These are phyloP conservation scores for Linderina pennispora DNA, from an alignment of 192 early-diverging fungal genomes.

Conservation along the genomic window DNA sequence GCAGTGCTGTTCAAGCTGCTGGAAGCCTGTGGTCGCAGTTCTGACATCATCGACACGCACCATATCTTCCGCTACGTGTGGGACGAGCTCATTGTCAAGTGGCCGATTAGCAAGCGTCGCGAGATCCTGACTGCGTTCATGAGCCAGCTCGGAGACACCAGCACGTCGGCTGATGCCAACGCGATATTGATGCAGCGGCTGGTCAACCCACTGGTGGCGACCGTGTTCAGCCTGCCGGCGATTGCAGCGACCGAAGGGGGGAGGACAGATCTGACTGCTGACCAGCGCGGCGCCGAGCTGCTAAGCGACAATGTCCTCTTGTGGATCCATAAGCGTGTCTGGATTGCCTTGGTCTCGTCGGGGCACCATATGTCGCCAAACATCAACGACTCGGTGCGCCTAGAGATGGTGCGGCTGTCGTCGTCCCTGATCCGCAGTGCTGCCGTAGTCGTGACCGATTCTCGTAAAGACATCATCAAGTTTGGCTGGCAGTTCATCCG, in stretches of 20 bases:
- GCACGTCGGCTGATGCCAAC: conserved; percentile 57
- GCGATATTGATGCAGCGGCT: conserved; percentile 71
- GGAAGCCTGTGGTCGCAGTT: conserved; percentile 32
- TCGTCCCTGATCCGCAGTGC: conserved; percentile 77
- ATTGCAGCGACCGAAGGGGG: conserved; percentile 57
- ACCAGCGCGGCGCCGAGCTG: conserved; percentile 34
- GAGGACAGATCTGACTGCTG: conserved; percentile 21
- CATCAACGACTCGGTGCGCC: conserved; percentile 54
- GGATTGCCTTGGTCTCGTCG: conserved; percentile 33
- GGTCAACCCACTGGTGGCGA: conserved; percentile 72
- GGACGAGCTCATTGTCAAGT: conserved; percentile 50
- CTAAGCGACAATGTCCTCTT: conserved; percentile 20
- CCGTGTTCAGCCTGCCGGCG: conserved; percentile 54
- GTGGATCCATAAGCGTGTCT: conserved; percentile 37
- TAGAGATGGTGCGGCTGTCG: conserved; percentile 91
- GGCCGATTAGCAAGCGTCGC: conserved; percentile 58
- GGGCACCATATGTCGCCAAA: conserved; percentile 6
- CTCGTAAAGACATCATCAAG: conserved; percentile 86
- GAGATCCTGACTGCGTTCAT: conserved; percentile 55
- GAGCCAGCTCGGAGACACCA: conserved; percentile 57
- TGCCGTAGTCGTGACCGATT: conserved; percentile 66
- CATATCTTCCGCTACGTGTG: conserved; percentile 37
- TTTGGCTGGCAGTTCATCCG: conserved; percentile 88
- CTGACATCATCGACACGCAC: conserved; percentile 23
- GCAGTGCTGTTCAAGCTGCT: conserved; percentile 35